Evolutionary conservation across 2,329 filamentous ascomycete genomes (phyloP).

Genomic region (Neonectria neomacrospora): DNA sequence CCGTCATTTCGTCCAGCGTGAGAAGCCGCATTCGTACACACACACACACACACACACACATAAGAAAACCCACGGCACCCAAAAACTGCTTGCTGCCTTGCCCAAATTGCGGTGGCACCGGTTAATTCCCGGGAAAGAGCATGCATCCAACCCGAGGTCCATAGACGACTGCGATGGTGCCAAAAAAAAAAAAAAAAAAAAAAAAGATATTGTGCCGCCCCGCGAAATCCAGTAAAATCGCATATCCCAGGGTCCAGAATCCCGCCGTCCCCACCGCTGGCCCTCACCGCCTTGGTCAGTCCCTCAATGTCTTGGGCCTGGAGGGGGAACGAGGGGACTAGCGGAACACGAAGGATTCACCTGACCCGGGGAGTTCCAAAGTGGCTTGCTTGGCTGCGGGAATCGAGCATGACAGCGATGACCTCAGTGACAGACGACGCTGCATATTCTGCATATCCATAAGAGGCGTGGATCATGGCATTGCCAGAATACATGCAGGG

Average conservation of each 20-base stretch:
- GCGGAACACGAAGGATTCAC: neutral
- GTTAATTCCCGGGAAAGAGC: conserved; percentile 12
- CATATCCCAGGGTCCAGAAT: conserved; percentile 40
- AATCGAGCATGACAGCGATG: neutral
- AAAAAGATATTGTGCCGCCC: conserved; percentile 18
- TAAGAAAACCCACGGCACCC: neutral
- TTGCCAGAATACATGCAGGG: neutral
- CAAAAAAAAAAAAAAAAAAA: conserved; percentile 12
- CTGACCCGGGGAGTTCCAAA: neutral
- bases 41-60: no score
- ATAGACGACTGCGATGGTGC: neutral
- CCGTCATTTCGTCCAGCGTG: neutral
- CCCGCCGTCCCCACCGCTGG: conserved; percentile 12
- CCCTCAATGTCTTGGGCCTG: neutral
- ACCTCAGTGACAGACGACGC: neutral
- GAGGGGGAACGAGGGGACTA: neutral
- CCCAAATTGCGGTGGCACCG: neutral
- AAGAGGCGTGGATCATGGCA: neutral
- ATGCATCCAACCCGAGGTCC: no score
- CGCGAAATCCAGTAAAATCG: conserved; percentile 34
- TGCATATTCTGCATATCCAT: neutral
- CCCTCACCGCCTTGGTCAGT: conserved; percentile 21
- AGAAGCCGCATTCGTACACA: conserved; percentile 4
- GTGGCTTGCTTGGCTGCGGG: neutral
- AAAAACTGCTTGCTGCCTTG: conserved; percentile 5